Conservation (phyloP, 495 filamentous ascomycete species). For the Friedmanniomyces simplex region DNA sequence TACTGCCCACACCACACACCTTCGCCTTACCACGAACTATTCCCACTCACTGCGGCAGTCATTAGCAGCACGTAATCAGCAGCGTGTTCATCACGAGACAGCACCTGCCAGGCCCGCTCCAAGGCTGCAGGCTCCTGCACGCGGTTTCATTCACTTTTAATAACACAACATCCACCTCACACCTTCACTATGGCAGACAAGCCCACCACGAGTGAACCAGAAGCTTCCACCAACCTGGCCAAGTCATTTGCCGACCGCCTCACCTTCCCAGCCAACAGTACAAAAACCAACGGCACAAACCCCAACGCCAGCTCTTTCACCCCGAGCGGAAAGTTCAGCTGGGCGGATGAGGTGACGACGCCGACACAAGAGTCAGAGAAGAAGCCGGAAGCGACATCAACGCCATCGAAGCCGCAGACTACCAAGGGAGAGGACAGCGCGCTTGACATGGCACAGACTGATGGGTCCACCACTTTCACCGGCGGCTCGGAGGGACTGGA, state of each 20-base stretch:
- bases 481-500: slow-evolving; percentile 42
- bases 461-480: slow-evolving; percentile 39
- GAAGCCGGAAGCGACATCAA: neutral
- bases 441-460: slow-evolving; percentile 35
- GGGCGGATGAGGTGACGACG: slow-evolving; percentile 20
- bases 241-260: slow-evolving; percentile 13
- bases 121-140: neutral
- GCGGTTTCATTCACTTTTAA: neutral
- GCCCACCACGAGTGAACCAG: slow-evolving; percentile 4
- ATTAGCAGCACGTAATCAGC: neutral
- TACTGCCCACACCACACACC: too few relatives aligned
- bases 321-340: slow-evolving; percentile 18
- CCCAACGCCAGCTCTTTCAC: slow-evolving; percentile 2
- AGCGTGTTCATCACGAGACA: neutral
- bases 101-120: neutral
- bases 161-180: neutral
- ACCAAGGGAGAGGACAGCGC: neutral
- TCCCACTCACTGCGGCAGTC: neutral
- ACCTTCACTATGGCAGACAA: slow-evolving; percentile 1
- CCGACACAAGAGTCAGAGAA: slow-evolving; percentile 2
- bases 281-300: slow-evolving; percentile 5
- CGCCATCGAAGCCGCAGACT: neutral
- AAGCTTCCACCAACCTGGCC: neutral
- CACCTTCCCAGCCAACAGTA: slow-evolving; percentile 1
- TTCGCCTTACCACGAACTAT: neutral